Evolutionary conservation across 768 basidiomycete genomes (phyloP).

Genomic region (Collybiopsis confluens): DNA sequence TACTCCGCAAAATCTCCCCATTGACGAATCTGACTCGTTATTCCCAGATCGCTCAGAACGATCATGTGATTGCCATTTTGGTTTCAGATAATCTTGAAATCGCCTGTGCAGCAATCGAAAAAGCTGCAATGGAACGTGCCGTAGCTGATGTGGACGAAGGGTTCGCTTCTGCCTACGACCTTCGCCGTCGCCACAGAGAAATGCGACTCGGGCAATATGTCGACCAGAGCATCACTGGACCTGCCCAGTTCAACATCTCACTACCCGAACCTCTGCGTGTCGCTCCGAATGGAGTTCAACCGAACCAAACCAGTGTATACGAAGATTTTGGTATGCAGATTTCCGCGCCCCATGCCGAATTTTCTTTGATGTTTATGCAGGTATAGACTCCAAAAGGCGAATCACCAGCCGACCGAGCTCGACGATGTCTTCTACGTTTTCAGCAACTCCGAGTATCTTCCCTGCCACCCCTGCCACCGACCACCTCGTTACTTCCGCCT

Average conservation of each 20-base stretch:
- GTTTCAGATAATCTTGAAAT: conserved; percentile 91
- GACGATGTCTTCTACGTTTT: conserved; percentile 54
- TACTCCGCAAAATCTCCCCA: conserved; percentile 6
- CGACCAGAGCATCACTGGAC: conserved; percentile 81
- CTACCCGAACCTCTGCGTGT: conserved; percentile 90
- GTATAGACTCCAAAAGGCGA: conserved; percentile 55
- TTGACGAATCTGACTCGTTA: too few species aligned
- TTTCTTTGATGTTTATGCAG: conserved; percentile 24
- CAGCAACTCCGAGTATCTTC: conserved; percentile 42
- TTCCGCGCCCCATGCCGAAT: not conserved
- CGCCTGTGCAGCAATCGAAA: conserved; percentile 92
- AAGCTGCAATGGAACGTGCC: conserved; percentile 96
- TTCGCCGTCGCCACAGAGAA: conserved; percentile 83
- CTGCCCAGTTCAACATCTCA: conserved; percentile 60
- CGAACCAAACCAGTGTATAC: conserved; percentile 83
- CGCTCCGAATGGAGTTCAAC: conserved; percentile 75
- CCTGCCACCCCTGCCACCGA: conserved; percentile 64
- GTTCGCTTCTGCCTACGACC: conserved; percentile 77
- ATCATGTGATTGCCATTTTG: conserved; percentile 72
- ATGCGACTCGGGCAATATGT: conserved; percentile 71
- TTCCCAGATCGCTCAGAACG: conserved; percentile 71
- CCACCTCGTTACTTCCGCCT: conserved; percentile 32
- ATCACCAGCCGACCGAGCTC: conserved; percentile 66
- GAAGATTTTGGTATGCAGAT: conserved; percentile 79
- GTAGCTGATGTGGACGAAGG: conserved; percentile 90